Evolutionary conservation across 2,329 filamentous ascomycete genomes (phyloP), one percentile per base, ranked within the genome.

Genomic region (Arthroderma sp.): DNA sequence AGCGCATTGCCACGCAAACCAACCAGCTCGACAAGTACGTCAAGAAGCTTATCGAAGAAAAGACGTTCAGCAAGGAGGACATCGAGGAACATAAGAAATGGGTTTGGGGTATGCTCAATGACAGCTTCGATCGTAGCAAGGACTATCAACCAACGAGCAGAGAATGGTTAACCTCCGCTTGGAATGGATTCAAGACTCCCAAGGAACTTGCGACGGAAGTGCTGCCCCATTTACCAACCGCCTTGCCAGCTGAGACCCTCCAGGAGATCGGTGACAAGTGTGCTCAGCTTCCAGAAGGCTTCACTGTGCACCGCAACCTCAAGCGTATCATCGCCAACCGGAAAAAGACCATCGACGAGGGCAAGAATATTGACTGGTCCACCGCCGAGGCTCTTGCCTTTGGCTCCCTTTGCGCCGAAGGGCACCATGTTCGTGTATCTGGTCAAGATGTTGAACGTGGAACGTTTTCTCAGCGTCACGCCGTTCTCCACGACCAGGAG

Each of bases 361-460:
- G 91, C 53, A 82, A 89, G 70, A 85, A 85, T 68, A 95, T 98
- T 56, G 91, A 98, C 68, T 96, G 93, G 85, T 82, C 91, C 40
- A 98, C 91, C 45, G 91, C 86, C 30, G 91, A 98, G 71, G 89
- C 91, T 55, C 74, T 98, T 56, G 91, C 91, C 36, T 95, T 98
- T 57, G 91, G 91, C 55, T 78, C 86, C 37, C 77, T 98, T 36
- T 88, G 89, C 54, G 78, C 79, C 47, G 91, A 98, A 68, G 91
- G 91, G 44, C 86, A 95, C 68, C 91, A 98, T 64, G 88, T 98
- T 57, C 86, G 91, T 68, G 85, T 98, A 36, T 96, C 91, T 50
- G 91, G 91, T 55, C 91, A 98, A 73, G 91, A 98, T 72, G 91
- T 98, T 50, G 91, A 98, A 75, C 87, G 91, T 77, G 91, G 91